Conservation (phyloP, 352 stramenopile genomes). For the Phytophthora lateralis region DNA sequence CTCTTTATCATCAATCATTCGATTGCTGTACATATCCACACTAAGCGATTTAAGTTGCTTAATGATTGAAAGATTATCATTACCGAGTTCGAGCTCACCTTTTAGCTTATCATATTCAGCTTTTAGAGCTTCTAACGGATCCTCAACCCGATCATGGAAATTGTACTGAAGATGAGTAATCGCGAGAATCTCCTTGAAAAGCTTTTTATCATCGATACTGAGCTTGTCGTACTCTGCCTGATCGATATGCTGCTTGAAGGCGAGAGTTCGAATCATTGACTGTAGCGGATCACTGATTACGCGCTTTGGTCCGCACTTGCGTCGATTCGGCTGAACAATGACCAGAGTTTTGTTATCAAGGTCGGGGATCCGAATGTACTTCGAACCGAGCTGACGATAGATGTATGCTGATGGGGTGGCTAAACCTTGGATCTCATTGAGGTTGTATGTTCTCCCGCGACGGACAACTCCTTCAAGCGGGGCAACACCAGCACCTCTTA, state of each 20-base stretch:
- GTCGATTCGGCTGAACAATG: slow-evolving; percentile 19
- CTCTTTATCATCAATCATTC: slow-evolving; percentile 23
- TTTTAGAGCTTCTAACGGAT: slow-evolving; percentile 7
- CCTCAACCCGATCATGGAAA: slow-evolving; percentile 5
- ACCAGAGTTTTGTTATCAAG: slow-evolving; percentile 4
- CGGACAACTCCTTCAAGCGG: slow-evolving; percentile 12
- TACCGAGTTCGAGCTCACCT: slow-evolving; percentile 10
- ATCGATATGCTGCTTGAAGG: slow-evolving; percentile 5
- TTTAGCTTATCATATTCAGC: slow-evolving; percentile 19
- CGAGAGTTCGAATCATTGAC: slow-evolving; percentile 7
- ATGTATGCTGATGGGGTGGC: slow-evolving; percentile 13
- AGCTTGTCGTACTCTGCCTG: slow-evolving; percentile 18
- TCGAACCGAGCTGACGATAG: slow-evolving; percentile 6
- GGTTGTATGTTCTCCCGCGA: slow-evolving; percentile 15
- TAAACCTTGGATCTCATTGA: slow-evolving; percentile 20
- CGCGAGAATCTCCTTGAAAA: slow-evolving; percentile 7
- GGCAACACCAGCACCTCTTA: slow-evolving; percentile 10
- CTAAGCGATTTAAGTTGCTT: slow-evolving; percentile 15
- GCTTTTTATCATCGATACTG: slow-evolving; percentile 14
- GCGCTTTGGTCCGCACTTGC: slow-evolving; percentile 10
- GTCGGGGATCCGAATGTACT: slow-evolving; percentile 11
- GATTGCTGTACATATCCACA: slow-evolving; percentile 31
- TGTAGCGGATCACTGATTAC: slow-evolving; percentile 8
- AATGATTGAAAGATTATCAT: slow-evolving; percentile 14
- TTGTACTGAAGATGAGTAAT: slow-evolving; percentile 11